Evolutionary conservation across 2,329 filamentous ascomycete species (phyloP).

Genomic region (Coleophoma crateriformis): DNA sequence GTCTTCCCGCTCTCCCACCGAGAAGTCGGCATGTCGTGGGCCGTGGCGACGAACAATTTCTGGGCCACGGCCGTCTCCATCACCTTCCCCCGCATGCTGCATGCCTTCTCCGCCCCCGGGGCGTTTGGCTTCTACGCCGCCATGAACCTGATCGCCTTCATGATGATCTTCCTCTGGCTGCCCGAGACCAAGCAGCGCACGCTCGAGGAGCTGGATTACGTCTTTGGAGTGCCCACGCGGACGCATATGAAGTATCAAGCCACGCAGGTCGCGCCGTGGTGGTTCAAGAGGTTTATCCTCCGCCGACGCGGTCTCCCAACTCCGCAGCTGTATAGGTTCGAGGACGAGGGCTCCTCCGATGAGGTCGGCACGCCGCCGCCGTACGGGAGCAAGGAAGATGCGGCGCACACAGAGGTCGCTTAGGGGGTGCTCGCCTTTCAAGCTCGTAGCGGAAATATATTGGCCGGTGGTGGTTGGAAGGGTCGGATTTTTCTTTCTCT

Average conservation of each 20-base stretch:
- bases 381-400: too few species aligned
- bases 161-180: conserved; percentile 49
- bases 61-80: conserved; percentile 55
- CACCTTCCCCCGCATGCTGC: conserved; percentile 36
- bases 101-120: conserved; percentile 25
- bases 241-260: conserved; percentile 16
- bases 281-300: not conserved
- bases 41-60: conserved; percentile 59
- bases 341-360: not conserved
- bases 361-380: not conserved
- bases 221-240: conserved; percentile 32
- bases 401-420: too few species aligned
- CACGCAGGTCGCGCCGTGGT: conserved; percentile 12
- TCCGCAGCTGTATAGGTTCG: not conserved
- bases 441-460: too few species aligned
- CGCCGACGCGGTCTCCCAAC: not conserved
- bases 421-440: too few species aligned
- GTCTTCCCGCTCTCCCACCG: conserved; percentile 66
- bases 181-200: conserved; percentile 48
- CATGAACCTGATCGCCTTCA: conserved; percentile 45
- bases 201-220: conserved; percentile 31
- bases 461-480: too few species aligned
- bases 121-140: conserved; percentile 47
- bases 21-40: conserved; percentile 66
- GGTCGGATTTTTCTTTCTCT: too few species aligned